Evolutionary conservation across 768 basidiomycete species (phyloP).

Genomic region (Boletus tomentosulus): DNA sequence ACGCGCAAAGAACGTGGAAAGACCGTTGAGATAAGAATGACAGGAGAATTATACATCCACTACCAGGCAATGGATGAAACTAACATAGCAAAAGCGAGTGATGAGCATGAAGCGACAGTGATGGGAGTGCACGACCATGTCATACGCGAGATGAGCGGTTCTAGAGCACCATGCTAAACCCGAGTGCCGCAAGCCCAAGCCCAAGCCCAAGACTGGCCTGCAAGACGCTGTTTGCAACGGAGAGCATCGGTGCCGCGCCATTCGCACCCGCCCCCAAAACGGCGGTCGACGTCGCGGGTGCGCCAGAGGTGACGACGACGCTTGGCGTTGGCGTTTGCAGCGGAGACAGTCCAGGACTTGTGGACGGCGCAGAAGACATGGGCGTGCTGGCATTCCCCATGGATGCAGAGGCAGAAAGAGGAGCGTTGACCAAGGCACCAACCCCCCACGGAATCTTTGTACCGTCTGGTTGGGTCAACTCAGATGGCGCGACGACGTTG

Average conservation of each 20-base stretch:
- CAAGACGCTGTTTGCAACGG: neutral
- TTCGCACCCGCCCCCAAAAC: neutral
- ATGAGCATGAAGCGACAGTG: neutral
- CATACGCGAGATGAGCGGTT: no score
- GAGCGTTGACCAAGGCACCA: conserved; percentile 48
- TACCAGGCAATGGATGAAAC: neutral
- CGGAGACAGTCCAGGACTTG: neutral
- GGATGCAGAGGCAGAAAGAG: conserved; percentile 24
- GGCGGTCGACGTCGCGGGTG: neutral
- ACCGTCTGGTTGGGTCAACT: conserved; percentile 51
- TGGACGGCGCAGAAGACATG: conserved; percentile 2
- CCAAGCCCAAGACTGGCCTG: neutral
- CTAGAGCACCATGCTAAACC: neutral
- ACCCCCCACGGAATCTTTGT: conserved; percentile 59
- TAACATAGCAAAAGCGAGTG: neutral
- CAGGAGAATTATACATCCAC: neutral
- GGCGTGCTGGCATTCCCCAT: neutral
- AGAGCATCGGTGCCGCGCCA: neutral
- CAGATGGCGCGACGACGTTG: conserved; percentile 42
- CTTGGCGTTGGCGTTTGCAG: neutral
- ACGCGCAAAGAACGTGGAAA: neutral
- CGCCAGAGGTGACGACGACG: neutral
- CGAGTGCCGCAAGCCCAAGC: neutral
- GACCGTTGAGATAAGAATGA: neutral
- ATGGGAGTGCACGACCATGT: no score